A percentile compares a stretch with the other conserved stretches of the same genome.
Conservation (phyloP, 2,329 filamentous ascomycete species). For the Esteya vermicola region DNA sequence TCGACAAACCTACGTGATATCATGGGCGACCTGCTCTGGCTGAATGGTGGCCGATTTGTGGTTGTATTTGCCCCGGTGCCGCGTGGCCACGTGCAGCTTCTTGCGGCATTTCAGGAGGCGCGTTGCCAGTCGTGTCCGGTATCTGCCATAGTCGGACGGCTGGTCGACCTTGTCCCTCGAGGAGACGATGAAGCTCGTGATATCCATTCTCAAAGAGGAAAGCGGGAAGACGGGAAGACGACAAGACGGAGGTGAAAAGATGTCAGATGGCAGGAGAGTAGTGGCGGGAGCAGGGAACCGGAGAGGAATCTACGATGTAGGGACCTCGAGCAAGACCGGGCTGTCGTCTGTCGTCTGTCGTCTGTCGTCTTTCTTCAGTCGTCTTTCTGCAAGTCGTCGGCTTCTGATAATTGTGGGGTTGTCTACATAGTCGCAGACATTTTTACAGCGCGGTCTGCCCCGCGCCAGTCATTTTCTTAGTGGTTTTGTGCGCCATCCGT, state of each 20-base stretch:
- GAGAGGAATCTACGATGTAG: too few species aligned
- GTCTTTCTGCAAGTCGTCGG: too few species aligned
- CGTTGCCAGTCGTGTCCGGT: slow-evolving; percentile 65
- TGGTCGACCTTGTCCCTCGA: slow-evolving; percentile 73
- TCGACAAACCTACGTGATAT: slow-evolving; percentile 50
- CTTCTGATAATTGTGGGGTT: slow-evolving; percentile 1
- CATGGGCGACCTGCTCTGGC: slow-evolving; percentile 57
- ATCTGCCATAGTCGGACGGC: slow-evolving; percentile 77
- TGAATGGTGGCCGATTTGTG: slow-evolving; percentile 55
- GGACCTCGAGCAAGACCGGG: too few species aligned
- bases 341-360: too few species aligned
- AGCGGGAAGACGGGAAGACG: too few species aligned
- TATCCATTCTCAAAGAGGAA: slow-evolving; percentile 57
- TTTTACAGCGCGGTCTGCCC: slow-evolving; percentile 1
- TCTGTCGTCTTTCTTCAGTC: too few species aligned
- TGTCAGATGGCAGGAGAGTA: neutral
- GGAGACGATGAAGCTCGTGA: slow-evolving; percentile 70
- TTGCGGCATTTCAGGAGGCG: slow-evolving; percentile 71
- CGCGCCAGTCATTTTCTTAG: neutral
- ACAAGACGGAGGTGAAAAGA: slow-evolving; percentile 2
- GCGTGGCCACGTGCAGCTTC: slow-evolving; percentile 71
- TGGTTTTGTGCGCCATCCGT: neutral
- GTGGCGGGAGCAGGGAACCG: too few species aligned
- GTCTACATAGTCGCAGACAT: neutral
- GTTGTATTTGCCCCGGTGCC: slow-evolving; percentile 70